Evolutionary conservation across 83 land plant genomes (phyloP).

Genomic region (Diphasiastrum complanatum): DNA sequence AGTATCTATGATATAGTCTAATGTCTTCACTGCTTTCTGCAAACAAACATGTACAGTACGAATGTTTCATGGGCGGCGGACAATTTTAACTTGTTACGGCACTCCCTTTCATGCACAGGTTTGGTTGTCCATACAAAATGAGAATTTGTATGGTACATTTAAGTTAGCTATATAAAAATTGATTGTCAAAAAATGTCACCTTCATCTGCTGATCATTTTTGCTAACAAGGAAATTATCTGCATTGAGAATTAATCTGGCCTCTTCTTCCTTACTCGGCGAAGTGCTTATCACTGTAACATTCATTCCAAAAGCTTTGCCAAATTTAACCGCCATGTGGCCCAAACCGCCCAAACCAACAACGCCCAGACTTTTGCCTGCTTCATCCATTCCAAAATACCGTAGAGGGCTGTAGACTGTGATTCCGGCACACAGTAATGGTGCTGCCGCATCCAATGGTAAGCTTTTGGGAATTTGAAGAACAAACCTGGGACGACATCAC

Average conservation of each 20-base stretch:
- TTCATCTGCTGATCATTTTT: slow-evolving; percentile 25
- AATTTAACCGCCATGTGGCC: slow-evolving; percentile 18
- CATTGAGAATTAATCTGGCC: slow-evolving; percentile 31
- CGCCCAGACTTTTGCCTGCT: slow-evolving; percentile 1
- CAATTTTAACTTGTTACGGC: too few species aligned
- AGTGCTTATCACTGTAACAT: slow-evolving; percentile 46
- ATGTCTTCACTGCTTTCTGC: slow-evolving; percentile 21
- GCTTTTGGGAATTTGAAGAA: slow-evolving; percentile 3
- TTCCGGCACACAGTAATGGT: slow-evolving; percentile 19
- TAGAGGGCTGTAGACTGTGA: slow-evolving; percentile 20
- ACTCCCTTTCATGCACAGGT: too few species aligned
- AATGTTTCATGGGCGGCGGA: too few species aligned
- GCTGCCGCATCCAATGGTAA: slow-evolving; percentile 19
- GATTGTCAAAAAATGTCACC: too few species aligned
- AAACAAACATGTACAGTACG: background rate
- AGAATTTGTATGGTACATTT: too few species aligned
- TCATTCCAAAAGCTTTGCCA: slow-evolving; percentile 38
- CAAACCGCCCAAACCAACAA: slow-evolving; percentile 2
- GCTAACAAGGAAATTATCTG: slow-evolving; percentile 38
- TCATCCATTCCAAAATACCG: slow-evolving; percentile 17
- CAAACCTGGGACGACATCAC: slow-evolving; percentile 4
- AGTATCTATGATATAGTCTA: slow-evolving; percentile 45
- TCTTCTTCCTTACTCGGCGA: slow-evolving; percentile 46
- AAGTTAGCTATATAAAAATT: too few species aligned
- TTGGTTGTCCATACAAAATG: too few species aligned